Evolutionary conservation across 805 yeast genomes (phyloP), one percentile per base, ranked within the genome.

Genomic region (Ogataea trehalophila): DNA sequence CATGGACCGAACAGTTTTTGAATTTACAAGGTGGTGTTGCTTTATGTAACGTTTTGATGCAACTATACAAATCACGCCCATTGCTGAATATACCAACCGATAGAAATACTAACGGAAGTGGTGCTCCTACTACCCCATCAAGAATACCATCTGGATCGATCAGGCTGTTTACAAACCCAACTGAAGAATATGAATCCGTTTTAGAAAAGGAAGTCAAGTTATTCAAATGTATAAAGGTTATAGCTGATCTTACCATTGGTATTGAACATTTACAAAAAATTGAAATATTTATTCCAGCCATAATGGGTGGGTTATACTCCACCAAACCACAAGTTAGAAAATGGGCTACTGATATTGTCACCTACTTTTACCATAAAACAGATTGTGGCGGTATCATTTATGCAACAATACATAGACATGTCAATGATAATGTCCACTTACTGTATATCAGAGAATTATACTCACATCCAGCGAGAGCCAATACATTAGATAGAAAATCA

Each of bases 21-120:
- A 83, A 80, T 48, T 77, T 81, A 43, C 97, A 92, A 66, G 99
- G 99, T 37, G 96, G 88, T 49, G 80, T 87, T 4, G 91, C 95
- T 0, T 75, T 94, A 48, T 85, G 94, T 31, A 82, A 86, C 31
- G 87, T 86, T 39, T 72, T 94, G 45, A 56, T 58, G 36, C 65
- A 60, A 35, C 49, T 68, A 15, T 65, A 68, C 59, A 66, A 60
- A 46, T 66, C 72, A 2, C 59, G 55, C 33, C 70, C 68, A 14
- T 38, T 57, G 8, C 6, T 59, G 17, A 50, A 46, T 7, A 31
- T 42, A 11, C 11, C 26, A 7, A 6, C n/a, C 6, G 23, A 22
- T 22, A 31, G 15, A 16, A 33, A 23, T 15, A 29, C 18, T 13
- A 22, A 20, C 13, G 44, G n/a, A 15, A 29, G n/a, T 29, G 33